Evolutionary conservation across 805 yeast genomes (phyloP), one percentile per base, ranked within the genome.

Genomic region (Lachancea nothofagi): DNA sequence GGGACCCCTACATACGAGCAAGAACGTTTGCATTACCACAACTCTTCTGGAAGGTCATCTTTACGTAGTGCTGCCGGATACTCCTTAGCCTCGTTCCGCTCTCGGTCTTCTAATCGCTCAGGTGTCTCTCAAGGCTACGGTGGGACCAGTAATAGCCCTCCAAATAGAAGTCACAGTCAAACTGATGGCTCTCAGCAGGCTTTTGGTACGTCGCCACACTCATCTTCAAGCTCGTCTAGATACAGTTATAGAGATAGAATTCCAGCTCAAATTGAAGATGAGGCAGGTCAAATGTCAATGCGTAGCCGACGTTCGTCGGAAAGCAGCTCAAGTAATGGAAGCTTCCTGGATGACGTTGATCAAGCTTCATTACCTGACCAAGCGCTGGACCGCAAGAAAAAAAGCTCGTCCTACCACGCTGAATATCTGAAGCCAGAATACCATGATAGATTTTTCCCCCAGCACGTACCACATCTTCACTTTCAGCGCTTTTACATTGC

Each of bases 401-500:
- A 59, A 36, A 38, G 48, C 13, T 32, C 57, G 2, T 27, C 38
- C 3, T 46, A 54, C n/a, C 63, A 55, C 34, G 51, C 56, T 5
- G 59, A 57, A 29, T 59, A 39, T 28, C 38, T 61, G 33, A 49
- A 58, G 26, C 63, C 69, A 1, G 54, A 54, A 3, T 51, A 58
- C 29, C 77, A 72, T 45, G 75, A 73, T 32, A 65, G 64, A 40
- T 65, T 67, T 42, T 75, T 64, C 49, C 66, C 71, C 3, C 42
- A 59, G 7, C 57, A 58, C 40, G 63, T 65, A 4, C 71, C 83
- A 0, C 61, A 48, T 9, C 61, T 71, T 36, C 66, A 66, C 40
- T 72, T 70, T 48, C 99, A 93, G 62, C 71, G 96, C 42, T 87
- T 84, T 60, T 93, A 90, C 60, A 75, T 93, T 45, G 89, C 96